A percentile compares a stretch with the other conserved stretches of the same genome.
Conservation (phyloP, 192 early-diverging fungal genomes). For the Phlyctochytrium planicorne region DNA sequence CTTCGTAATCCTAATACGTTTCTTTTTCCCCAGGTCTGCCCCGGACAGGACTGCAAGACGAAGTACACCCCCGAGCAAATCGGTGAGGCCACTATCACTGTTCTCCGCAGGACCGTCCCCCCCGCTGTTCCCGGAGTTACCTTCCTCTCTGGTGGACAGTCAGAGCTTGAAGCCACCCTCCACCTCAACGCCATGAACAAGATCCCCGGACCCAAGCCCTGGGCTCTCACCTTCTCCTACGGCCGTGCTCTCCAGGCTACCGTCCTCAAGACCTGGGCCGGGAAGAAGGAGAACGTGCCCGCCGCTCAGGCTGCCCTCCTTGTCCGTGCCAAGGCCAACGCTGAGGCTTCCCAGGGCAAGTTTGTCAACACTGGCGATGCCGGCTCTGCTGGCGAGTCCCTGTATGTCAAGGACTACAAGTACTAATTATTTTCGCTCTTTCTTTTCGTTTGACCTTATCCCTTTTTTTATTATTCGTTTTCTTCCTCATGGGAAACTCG, state of each 20-base stretch:
- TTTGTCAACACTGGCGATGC: conserved; percentile 26
- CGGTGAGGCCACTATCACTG: conserved; percentile 37
- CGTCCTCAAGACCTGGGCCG: conserved; percentile 41
- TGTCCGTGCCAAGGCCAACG: conserved; percentile 40
- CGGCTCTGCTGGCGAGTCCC: conserved; percentile 21
- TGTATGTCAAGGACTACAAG: conserved; percentile 49
- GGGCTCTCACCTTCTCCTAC: conserved; percentile 46
- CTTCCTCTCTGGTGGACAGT: conserved; percentile 48
- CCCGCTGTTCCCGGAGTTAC: conserved; percentile 47
- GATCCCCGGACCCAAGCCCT: conserved; percentile 22
- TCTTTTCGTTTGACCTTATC: conserved; percentile 1
- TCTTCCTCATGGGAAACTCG: no score
- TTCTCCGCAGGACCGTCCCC: conserved; percentile 43
- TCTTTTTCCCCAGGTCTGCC: conserved; percentile 16
- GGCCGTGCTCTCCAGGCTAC: conserved; percentile 46
- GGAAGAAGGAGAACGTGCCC: conserved; percentile 43
- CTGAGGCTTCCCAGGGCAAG: conserved; percentile 33
- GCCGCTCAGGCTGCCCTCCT: conserved; percentile 41
- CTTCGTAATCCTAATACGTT: neutral
- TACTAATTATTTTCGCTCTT: conserved; percentile 22
- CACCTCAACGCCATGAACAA: conserved; percentile 47
- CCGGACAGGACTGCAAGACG: conserved; percentile 38
- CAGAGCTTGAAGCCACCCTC: conserved; percentile 39
- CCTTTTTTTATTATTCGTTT: no score
- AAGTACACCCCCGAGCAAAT: conserved; percentile 43